phyloP scores from a whole-genome alignment of 2,329 filamentous ascomycete genomes.

The Aspergillus tanneri region DNA sequence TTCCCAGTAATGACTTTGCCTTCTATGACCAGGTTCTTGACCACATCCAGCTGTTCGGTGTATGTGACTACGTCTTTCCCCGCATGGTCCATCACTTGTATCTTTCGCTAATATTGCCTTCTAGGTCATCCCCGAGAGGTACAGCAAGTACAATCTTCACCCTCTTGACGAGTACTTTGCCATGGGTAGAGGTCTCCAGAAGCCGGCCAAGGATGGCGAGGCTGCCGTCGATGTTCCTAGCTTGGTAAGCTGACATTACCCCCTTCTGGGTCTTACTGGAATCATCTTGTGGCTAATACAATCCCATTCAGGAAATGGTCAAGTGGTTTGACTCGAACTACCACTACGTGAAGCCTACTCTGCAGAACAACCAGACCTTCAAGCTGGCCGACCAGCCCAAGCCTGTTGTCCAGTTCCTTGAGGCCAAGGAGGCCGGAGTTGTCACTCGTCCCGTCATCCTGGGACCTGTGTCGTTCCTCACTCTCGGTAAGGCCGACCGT shows the following conservation, averaged over 20 bases:
- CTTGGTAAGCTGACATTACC: constrained; percentile 53
- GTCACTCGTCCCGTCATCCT: constrained; percentile 89
- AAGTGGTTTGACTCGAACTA: constrained; percentile 99
- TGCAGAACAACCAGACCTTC: constrained; percentile 96
- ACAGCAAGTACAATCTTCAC: constrained; percentile 85
- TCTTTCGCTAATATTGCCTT: constrained; percentile 25
- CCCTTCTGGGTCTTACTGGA: background rate
- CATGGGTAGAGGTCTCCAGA: constrained; percentile 98
- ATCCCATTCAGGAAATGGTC: constrained; percentile 75
- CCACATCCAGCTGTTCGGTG: constrained; percentile 97
- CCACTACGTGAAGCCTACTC: constrained; percentile 99
- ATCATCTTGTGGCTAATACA: constrained; percentile 32
- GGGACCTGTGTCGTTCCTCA: constrained; percentile 95
- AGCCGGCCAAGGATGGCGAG: constrained; percentile 57
- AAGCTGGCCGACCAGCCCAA: constrained; percentile 84
- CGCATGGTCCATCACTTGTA: constrained; percentile 15
- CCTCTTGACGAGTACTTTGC: constrained; percentile 96
- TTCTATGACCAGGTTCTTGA: constrained; percentile 97
- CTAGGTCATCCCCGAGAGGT: constrained; percentile 86
- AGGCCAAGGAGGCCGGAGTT: constrained; percentile 97
- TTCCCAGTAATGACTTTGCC: constrained; percentile 99
- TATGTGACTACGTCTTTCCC: constrained; percentile 57
- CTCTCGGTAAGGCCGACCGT: constrained; percentile 97
- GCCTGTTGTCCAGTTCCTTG: constrained; percentile 89
- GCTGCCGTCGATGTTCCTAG: constrained; percentile 77